Conservation (phyloP, 345 rosid species). For the Lenwebbia sp. region DNA sequence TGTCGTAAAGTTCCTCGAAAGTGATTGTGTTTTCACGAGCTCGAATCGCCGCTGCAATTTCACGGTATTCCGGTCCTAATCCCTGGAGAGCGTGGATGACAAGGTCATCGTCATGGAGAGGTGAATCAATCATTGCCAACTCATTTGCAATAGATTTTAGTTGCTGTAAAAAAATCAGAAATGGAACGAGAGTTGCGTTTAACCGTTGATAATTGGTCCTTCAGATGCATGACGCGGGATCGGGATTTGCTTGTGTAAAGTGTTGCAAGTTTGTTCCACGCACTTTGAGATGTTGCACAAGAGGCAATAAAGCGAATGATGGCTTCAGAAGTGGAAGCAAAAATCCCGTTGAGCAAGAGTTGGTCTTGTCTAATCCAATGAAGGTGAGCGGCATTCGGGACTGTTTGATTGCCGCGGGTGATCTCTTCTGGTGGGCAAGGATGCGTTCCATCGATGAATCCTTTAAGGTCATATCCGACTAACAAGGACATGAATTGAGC, state of each 20-base stretch:
- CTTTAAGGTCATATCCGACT: neutral
- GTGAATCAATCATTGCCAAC: neutral
- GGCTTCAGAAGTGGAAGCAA: neutral
- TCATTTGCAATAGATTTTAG: neutral
- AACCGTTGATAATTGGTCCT: neutral
- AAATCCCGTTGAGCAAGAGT: neutral
- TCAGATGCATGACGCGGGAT: neutral
- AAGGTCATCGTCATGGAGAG: neutral
- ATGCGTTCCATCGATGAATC: neutral
- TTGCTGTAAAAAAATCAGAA: neutral
- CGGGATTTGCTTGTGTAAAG: neutral
- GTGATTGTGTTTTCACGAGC: neutral
- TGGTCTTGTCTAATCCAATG: neutral
- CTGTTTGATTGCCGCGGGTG: neutral
- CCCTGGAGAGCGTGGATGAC: neutral
- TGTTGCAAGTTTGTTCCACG: neutral
- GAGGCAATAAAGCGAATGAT: neutral
- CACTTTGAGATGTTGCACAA: neutral
- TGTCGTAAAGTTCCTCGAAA: neutral
- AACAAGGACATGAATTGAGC: neutral
- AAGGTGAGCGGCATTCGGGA: neutral
- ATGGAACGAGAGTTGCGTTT: neutral
- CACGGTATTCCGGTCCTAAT: neutral
- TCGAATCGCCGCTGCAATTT: neutral
- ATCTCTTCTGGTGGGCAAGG: neutral